phyloP scores from a whole-genome alignment of 106 monocot genomes.

The Allium sativum region DNA sequence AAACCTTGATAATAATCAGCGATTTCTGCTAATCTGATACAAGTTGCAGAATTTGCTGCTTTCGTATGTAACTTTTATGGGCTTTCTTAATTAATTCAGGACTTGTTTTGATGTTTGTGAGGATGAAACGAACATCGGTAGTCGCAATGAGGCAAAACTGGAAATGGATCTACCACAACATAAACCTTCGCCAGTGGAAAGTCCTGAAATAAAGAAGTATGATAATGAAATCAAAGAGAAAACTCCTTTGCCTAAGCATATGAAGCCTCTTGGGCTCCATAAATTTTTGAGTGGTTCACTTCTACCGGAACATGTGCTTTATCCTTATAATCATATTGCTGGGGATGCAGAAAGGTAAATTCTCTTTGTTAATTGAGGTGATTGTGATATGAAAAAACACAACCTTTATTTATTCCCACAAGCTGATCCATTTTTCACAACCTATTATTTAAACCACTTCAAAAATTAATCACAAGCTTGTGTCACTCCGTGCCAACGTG shows the following conservation, averaged over 20 bases:
- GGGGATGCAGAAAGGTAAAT: slow-evolving; percentile 43
- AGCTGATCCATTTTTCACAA: too few species aligned
- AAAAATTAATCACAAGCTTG: too few species aligned
- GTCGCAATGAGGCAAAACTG: slow-evolving; percentile 20
- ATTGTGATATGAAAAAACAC: background rate
- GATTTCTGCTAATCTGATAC: too few species aligned
- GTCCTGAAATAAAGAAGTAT: slow-evolving; percentile 13
- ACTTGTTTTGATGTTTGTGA: slow-evolving; percentile 83
- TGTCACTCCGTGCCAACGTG: too few species aligned
- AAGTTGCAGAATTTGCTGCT: too few species aligned
- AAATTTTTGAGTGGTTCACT: slow-evolving; percentile 63
- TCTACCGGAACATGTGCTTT: slow-evolving; percentile 43
- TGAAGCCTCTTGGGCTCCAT: slow-evolving; percentile 21
- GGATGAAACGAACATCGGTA: slow-evolving; percentile 33
- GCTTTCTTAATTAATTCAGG: slow-evolving; percentile 28
- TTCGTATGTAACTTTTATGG: too few species aligned
- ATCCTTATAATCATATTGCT: slow-evolving; percentile 25
- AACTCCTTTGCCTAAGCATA: slow-evolving; percentile 28
- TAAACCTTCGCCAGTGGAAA: slow-evolving; percentile 16
- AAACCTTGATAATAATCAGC: too few species aligned
- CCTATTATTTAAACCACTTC: too few species aligned
- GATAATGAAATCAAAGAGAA: slow-evolving; percentile 35
- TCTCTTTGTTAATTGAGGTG: background rate
- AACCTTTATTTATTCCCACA: too few species aligned
- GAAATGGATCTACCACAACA: slow-evolving; percentile 12